Percentiles rank a stretch among this genome's conserved stretches.
Conservation (phyloP, 768 basidiomycete species). For the Xerocomus spinulosus region DNA sequence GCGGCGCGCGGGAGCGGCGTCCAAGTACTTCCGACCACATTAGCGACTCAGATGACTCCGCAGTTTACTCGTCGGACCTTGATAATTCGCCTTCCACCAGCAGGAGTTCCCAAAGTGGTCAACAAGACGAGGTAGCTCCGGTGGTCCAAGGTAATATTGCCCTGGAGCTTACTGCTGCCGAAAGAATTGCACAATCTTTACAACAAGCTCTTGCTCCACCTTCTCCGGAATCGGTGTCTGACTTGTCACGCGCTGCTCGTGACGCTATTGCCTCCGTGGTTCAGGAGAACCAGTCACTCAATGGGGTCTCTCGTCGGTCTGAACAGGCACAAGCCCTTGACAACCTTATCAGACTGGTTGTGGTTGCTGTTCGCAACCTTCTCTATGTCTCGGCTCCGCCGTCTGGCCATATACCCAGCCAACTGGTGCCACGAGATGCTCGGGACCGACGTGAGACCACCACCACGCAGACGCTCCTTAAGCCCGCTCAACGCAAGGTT, state of each 20-base stretch:
- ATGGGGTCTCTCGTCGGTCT: constrained; percentile 40
- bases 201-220: constrained; percentile 57
- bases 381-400: constrained; percentile 64
- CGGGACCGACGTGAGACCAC: constrained; percentile 43
- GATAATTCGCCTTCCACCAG: constrained; percentile 30
- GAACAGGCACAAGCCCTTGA: constrained; percentile 61
- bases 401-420: constrained; percentile 55
- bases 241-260: constrained; percentile 56
- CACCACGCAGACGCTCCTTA: constrained; percentile 56
- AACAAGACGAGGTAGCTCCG: constrained; percentile 14
- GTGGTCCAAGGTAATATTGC: constrained; percentile 18
- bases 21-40: constrained; percentile 39
- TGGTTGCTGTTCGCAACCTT: constrained; percentile 71
- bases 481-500: constrained; percentile 79
- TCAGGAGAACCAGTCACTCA: constrained; percentile 48
- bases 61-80: constrained; percentile 35
- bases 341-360: constrained; percentile 54
- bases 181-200: constrained; percentile 61
- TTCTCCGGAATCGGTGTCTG: constrained; percentile 53
- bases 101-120: constrained; percentile 30
- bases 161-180: constrained; percentile 57
- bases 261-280: constrained; percentile 60
- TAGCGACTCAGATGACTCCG: constrained; percentile 80
- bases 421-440: constrained; percentile 46
- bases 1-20: constrained; percentile 24